A percentile compares a stretch with the other conserved stretches of the same genome.
Evolutionary conservation across 2,329 filamentous ascomycete species (phyloP).

Genomic region (Chrysoporthe deuterocubensis): DNA sequence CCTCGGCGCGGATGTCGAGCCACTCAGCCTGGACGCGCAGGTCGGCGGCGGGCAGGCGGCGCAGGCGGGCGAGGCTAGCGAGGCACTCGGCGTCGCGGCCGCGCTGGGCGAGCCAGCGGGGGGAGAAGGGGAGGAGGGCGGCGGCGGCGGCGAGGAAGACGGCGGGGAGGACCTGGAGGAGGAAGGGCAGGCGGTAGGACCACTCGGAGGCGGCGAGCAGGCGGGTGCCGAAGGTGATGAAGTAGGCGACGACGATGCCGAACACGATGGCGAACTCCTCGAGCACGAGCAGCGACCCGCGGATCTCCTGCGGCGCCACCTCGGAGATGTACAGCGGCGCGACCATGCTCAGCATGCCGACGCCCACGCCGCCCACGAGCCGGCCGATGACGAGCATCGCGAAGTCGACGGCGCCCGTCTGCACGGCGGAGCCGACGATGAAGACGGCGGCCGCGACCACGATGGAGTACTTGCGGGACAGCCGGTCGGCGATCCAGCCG

Average conservation of each 20-base stretch:
- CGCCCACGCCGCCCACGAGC: constrained; percentile 58
- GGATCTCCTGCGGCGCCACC: constrained; percentile 36
- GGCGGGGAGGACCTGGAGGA: constrained; percentile 44
- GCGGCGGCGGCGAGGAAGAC: constrained; percentile 42
- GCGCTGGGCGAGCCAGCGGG: constrained; percentile 54
- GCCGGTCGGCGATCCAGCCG: constrained; percentile 56
- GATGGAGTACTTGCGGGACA: constrained; percentile 58
- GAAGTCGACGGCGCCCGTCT: constrained; percentile 53
- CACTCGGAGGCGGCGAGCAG: constrained; percentile 35
- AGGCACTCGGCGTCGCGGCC: constrained; percentile 54
- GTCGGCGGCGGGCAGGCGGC: constrained; percentile 48
- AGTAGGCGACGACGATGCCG: constrained; percentile 38
- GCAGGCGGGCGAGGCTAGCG: constrained; percentile 50
- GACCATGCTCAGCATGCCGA: constrained; percentile 55
- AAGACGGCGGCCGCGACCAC: constrained; percentile 56
- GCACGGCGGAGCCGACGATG: constrained; percentile 56
- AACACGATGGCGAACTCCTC: constrained; percentile 39
- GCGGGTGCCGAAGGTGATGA: constrained; percentile 35
- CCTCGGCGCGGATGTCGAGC: constrained; percentile 54
- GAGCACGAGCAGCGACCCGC: constrained; percentile 39
- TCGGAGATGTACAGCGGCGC: constrained; percentile 37
- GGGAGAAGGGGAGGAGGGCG: constrained; percentile 56
- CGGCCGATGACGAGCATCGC: constrained; percentile 56
- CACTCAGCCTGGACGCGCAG: constrained; percentile 50
- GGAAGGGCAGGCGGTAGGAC: constrained; percentile 46